Conservation (phyloP, 2,329 filamentous ascomycete species). For the Ascochyta fabae region DNA sequence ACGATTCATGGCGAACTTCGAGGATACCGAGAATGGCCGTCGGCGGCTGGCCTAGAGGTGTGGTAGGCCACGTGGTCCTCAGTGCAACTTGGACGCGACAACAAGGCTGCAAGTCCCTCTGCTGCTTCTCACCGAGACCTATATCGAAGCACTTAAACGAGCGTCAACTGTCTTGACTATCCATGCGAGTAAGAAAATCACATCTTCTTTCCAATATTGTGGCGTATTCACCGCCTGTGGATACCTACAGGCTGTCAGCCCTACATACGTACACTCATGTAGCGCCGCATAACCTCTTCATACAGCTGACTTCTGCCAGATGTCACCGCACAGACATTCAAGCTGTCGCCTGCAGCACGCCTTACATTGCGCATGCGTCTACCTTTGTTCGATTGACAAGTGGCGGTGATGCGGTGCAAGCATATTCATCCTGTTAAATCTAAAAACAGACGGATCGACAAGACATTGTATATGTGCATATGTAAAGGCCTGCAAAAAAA, state of each 20-base stretch:
- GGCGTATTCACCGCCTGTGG: slow-evolving; percentile 23
- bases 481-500: background rate
- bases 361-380: background rate
- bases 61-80: slow-evolving; percentile 3
- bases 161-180: slow-evolving; percentile 6
- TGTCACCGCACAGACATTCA: background rate
- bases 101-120: slow-evolving; percentile 13
- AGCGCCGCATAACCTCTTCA: background rate
- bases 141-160: slow-evolving; percentile 2
- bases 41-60: background rate
- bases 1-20: background rate
- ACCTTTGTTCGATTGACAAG: background rate
- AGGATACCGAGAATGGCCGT: background rate
- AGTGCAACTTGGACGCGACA: slow-evolving; percentile 5
- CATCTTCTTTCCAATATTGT: slow-evolving; percentile 32
- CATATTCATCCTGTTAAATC: background rate
- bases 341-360: slow-evolving; percentile 10
- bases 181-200: slow-evolving; percentile 26
- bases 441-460: background rate
- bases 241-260: slow-evolving; percentile 12
- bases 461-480: background rate
- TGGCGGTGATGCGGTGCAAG: background rate
- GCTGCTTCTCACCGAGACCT: background rate
- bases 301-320: slow-evolving; percentile 3
- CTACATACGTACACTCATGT: background rate